These are phyloP conservation scores for Sporothrix luriei DNA, from an alignment of 2,329 filamentous ascomycete species.

Conservation along the genomic window DNA sequence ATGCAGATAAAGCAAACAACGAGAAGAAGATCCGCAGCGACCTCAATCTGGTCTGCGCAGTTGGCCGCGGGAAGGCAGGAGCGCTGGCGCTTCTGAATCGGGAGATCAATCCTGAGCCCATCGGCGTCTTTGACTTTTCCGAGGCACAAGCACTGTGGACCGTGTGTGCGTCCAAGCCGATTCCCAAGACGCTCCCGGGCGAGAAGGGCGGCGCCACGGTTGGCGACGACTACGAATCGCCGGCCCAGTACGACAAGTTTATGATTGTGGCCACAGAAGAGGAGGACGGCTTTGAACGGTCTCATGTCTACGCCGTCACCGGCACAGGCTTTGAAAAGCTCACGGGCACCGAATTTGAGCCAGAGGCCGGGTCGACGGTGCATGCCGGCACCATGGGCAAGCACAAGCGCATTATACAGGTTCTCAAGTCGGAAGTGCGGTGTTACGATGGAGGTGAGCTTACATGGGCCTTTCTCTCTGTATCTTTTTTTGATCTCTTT, in stretches of 20 bases:
- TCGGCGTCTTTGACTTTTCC: constrained; percentile 71
- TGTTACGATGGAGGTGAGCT: constrained; percentile 83
- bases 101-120: constrained; percentile 72
- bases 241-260: constrained; percentile 72
- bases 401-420: constrained; percentile 80
- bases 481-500: not conserved
- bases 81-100: constrained; percentile 76
- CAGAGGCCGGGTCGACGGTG: constrained; percentile 81
- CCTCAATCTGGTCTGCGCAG: constrained; percentile 61
- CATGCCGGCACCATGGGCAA: constrained; percentile 82
- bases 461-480: no score
- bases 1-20: constrained; percentile 48
- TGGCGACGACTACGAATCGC: constrained; percentile 58
- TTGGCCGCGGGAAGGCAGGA: constrained; percentile 67
- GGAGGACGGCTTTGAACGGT: constrained; percentile 67
- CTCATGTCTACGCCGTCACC: constrained; percentile 76
- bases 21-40: constrained; percentile 56
- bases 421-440: constrained; percentile 81
- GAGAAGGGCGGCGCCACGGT: constrained; percentile 55
- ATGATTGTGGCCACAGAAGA: constrained; percentile 79
- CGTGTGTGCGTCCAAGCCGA: constrained; percentile 67
- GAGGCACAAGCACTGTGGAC: constrained; percentile 81
- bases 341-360: constrained; percentile 86
- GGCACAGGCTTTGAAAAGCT: constrained; percentile 73
- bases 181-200: constrained; percentile 61